These are phyloP conservation scores for Colletotrichum sp. DNA, from an alignment of 2,329 filamentous ascomycete genomes.

Conservation along the genomic window DNA sequence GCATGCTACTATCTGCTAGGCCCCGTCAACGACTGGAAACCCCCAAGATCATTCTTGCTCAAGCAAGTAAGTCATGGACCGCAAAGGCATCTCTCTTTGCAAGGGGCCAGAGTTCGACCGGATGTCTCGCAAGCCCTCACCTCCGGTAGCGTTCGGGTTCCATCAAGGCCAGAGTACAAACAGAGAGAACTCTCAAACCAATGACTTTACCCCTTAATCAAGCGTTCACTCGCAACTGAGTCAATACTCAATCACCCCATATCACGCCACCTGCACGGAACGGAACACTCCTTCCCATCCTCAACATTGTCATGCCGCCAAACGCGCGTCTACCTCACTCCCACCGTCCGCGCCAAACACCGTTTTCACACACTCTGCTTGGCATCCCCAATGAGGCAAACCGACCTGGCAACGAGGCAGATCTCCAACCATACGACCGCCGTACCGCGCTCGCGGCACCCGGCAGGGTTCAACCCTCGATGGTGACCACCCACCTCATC, in stretches of 20 bases:
- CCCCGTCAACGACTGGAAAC: not conserved
- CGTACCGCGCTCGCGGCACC: not conserved
- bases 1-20: not conserved
- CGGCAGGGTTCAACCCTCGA: not conserved
- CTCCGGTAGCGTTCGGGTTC: not conserved
- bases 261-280: not conserved
- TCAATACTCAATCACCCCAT: not conserved
- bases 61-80: not conserved
- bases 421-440: not conserved
- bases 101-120: not conserved
- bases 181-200: not conserved
- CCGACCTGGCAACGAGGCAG: not conserved
- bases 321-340: not conserved
- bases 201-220: not conserved
- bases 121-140: not conserved
- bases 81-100: not conserved
- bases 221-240: not conserved
- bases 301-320: not conserved
- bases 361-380: not conserved
- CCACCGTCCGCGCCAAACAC: not conserved
- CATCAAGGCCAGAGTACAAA: not conserved
- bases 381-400: not conserved
- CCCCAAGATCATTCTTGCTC: not conserved
- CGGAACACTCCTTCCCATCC: not conserved
- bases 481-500: not conserved